phyloP scores from a whole-genome alignment of 1,139 yeast genomes.

The Pichia sp. region DNA sequence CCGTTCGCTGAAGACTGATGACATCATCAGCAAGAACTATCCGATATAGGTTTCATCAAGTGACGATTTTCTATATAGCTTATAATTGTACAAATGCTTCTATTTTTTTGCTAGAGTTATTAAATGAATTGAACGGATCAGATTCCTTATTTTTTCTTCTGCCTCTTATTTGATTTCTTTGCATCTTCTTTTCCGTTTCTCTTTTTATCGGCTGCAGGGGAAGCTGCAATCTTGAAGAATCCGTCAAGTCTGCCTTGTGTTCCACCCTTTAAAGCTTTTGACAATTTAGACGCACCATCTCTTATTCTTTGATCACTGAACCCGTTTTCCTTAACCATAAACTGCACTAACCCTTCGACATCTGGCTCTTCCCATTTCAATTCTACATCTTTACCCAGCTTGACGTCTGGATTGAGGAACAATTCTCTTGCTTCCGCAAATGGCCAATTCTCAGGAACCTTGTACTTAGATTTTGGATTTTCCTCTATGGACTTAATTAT shows the following conservation, averaged over 20 bases:
- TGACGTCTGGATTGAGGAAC: constrained; percentile 75
- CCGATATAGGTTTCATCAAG: too few species aligned
- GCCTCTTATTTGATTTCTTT: constrained; percentile 17
- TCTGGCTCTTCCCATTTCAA: constrained; percentile 77
- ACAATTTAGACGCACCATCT: constrained; percentile 78
- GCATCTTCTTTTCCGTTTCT: constrained; percentile 32
- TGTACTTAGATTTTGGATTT: constrained; percentile 61
- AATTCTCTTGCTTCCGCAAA: constrained; percentile 80
- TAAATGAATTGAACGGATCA: too few species aligned
- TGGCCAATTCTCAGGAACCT: constrained; percentile 94
- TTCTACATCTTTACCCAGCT: constrained; percentile 49
- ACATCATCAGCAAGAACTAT: too few species aligned
- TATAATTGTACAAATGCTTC: too few species aligned
- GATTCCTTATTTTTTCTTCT: too few species aligned
- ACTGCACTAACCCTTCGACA: constrained; percentile 64
- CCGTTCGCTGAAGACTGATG: too few species aligned
- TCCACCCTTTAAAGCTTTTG: constrained; percentile 76
- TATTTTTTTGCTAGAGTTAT: too few species aligned
- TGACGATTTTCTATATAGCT: too few species aligned
- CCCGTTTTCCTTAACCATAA: constrained; percentile 70
- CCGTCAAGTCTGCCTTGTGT: constrained; percentile 92
- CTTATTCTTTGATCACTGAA: constrained; percentile 89
- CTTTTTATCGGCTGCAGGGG: constrained; percentile 29
- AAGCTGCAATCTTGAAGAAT: constrained; percentile 53
- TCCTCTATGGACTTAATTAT: constrained; percentile 58